Conservation (phyloP, 352 stramenopile genomes). For the Globisporangium cystogenes region DNA sequence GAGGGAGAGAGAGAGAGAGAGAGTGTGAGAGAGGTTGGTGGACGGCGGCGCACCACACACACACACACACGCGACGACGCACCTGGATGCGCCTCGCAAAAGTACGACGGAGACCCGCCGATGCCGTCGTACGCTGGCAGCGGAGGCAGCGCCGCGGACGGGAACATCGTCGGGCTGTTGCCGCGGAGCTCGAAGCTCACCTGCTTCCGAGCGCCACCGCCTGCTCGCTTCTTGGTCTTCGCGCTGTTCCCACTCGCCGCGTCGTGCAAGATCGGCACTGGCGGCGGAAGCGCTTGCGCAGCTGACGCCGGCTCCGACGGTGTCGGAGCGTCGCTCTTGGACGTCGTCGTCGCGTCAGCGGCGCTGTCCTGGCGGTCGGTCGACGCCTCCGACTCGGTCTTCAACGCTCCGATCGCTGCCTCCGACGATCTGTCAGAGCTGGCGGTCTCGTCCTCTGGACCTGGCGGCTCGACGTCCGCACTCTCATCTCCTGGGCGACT, state of each 20-base stretch:
- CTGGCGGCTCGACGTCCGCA: not conserved
- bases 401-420: not conserved
- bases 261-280: not conserved
- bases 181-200: slow-evolving; percentile 14
- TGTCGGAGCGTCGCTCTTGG: not conserved
- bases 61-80: not conserved
- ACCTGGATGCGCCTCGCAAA: slow-evolving; percentile 51
- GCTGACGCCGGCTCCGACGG: not conserved
- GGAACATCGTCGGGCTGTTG: slow-evolving; percentile 11
- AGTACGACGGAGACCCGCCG: slow-evolving; percentile 74
- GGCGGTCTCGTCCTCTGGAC: not conserved
- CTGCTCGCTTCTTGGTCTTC: not conserved
- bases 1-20: not conserved
- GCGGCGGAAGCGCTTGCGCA: not conserved
- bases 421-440: not conserved
- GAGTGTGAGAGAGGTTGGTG: not conserved
- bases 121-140: slow-evolving; percentile 78
- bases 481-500: not conserved
- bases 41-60: not conserved
- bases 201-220: slow-evolving; percentile 10
- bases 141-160: slow-evolving; percentile 41
- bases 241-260: not conserved
- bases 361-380: not conserved
- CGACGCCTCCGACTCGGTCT: not conserved
- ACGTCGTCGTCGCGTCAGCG: not conserved